phyloP scores from a whole-genome alignment of 805 yeast genomes.

The Ogataea trehaloabstinens region DNA sequence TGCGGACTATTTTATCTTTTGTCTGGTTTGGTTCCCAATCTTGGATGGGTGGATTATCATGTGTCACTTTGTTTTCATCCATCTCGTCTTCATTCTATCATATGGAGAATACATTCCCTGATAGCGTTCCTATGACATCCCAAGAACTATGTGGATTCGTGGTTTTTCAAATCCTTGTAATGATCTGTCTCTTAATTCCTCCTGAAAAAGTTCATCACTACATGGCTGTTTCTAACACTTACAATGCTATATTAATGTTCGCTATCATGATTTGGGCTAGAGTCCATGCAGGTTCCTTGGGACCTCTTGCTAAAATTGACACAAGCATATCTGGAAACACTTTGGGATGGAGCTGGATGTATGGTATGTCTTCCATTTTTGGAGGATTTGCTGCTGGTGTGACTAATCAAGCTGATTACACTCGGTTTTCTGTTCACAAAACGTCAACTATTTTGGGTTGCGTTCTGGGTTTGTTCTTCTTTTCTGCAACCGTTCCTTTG shows the following conservation, averaged over 20 bases:
- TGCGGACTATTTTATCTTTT: slow-evolving; percentile 41
- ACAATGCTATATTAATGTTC: slow-evolving; percentile 22
- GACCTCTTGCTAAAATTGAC: slow-evolving; percentile 4
- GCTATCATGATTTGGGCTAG: slow-evolving; percentile 30
- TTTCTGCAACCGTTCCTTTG: slow-evolving; percentile 26
- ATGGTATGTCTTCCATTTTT: slow-evolving; percentile 37
- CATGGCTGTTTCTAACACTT: slow-evolving; percentile 19
- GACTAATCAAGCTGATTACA: slow-evolving; percentile 40
- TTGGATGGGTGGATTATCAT: slow-evolving; percentile 43
- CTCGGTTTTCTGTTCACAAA: slow-evolving; percentile 29
- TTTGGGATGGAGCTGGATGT: slow-evolving; percentile 39
- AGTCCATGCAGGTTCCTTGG: slow-evolving; percentile 3
- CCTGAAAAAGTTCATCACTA: slow-evolving; percentile 29
- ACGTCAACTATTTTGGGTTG: slow-evolving; percentile 41
- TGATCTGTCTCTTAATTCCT: slow-evolving; percentile 16
- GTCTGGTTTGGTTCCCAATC: slow-evolving; percentile 34
- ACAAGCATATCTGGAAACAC: slow-evolving; percentile 16
- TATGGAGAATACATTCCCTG: slow-evolving; percentile 12
- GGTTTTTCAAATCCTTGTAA: slow-evolving; percentile 39
- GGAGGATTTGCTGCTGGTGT: slow-evolving; percentile 39
- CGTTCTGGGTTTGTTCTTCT: slow-evolving; percentile 36
- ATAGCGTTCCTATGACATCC: slow-evolving; percentile 35
- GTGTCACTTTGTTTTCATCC: slow-evolving; percentile 37
- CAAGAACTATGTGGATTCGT: slow-evolving; percentile 42
- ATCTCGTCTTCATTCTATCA: slow-evolving; percentile 31